Evolutionary conservation across 1,284 basidiomycete species (phyloP).

Genomic region (Anthracocystis setariae): DNA sequence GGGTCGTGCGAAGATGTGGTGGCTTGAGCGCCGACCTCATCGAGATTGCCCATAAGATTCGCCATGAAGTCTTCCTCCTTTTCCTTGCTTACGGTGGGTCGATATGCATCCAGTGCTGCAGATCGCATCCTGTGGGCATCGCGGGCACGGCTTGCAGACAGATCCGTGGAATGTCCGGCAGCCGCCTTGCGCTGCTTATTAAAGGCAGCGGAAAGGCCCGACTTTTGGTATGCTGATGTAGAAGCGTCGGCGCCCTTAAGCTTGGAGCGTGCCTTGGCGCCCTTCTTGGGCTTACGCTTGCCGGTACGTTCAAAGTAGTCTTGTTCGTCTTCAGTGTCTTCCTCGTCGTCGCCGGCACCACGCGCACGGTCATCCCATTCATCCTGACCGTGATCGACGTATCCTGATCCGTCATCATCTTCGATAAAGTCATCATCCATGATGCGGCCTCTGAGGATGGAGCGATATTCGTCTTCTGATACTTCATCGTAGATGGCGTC

Average conservation of each 20-base stretch:
- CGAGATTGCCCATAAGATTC: constrained; percentile 60
- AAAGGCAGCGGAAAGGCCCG: constrained; percentile 44
- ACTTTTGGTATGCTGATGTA: constrained; percentile 32
- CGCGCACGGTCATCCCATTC: constrained; percentile 75
- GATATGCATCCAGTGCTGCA: constrained; percentile 42
- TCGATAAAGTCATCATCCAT: constrained; percentile 88
- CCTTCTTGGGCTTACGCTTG: constrained; percentile 62
- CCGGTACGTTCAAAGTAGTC: constrained; percentile 66
- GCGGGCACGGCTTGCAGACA: constrained; percentile 26
- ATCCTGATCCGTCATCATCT: constrained; percentile 91
- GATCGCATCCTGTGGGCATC: constrained; percentile 33
- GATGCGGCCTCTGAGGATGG: constrained; percentile 85
- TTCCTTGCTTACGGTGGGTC: constrained; percentile 55
- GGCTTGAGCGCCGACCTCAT: constrained; percentile 37
- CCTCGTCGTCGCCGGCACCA: constrained; percentile 69
- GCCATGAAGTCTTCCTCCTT: constrained; percentile 67
- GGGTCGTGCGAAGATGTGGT: constrained; percentile 44
- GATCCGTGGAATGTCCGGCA: constrained; percentile 13
- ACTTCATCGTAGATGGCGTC: constrained; percentile 86
- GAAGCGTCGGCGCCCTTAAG: constrained; percentile 14
- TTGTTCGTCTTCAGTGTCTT: constrained; percentile 62
- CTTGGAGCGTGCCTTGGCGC: constrained; percentile 44
- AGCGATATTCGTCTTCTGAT: constrained; percentile 87
- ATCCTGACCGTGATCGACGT: constrained; percentile 95
- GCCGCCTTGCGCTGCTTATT: constrained; percentile 37